These are phyloP conservation scores for Phytophthora idaei DNA, from an alignment of 352 stramenopile genomes.

Conservation along the genomic window DNA sequence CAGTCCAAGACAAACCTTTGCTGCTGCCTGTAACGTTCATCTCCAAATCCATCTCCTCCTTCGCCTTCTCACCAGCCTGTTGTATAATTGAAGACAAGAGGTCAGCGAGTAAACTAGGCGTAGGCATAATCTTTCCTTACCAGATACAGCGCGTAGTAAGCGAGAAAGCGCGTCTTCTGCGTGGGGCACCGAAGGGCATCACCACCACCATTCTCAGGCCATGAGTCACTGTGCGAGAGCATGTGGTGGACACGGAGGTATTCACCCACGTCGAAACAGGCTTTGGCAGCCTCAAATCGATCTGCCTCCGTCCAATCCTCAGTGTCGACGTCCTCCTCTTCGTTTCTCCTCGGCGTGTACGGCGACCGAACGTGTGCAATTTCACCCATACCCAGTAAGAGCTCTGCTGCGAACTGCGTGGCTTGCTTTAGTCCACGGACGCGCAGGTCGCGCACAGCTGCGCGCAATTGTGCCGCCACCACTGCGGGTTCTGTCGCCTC, in stretches of 20 bases:
- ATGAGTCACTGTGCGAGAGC: slow-evolving; percentile 25
- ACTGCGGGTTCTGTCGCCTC: slow-evolving; percentile 16
- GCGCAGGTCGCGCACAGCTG: slow-evolving; percentile 54
- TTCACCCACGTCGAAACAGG: slow-evolving; percentile 75
- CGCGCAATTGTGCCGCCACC: slow-evolving; percentile 55
- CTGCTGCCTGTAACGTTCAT: slow-evolving; percentile 64
- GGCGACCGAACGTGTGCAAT: slow-evolving; percentile 25
- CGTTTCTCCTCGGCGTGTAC: slow-evolving; percentile 1
- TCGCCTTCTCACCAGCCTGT: slow-evolving; percentile 80
- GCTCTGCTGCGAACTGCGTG: slow-evolving; percentile 74
- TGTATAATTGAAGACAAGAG: neutral
- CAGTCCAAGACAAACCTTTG: slow-evolving; percentile 26
- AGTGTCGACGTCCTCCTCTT: slow-evolving; percentile 11
- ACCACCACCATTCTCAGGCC: neutral
- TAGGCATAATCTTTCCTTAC: slow-evolving; percentile 24
- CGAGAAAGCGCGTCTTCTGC: slow-evolving; percentile 70
- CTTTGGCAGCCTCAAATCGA: slow-evolving; percentile 67
- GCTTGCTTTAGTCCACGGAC: slow-evolving; percentile 70
- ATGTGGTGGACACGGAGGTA: slow-evolving; percentile 78
- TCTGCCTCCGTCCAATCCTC: slow-evolving; percentile 36
- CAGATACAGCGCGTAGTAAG: slow-evolving; percentile 78
- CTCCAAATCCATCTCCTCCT: slow-evolving; percentile 79
- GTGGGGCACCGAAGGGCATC: slow-evolving; percentile 10
- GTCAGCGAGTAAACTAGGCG: neutral
- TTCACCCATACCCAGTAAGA: slow-evolving; percentile 70